Evolutionary conservation across 805 yeast species (phyloP).

Genomic region (Pichia rugopelliculosa): DNA sequence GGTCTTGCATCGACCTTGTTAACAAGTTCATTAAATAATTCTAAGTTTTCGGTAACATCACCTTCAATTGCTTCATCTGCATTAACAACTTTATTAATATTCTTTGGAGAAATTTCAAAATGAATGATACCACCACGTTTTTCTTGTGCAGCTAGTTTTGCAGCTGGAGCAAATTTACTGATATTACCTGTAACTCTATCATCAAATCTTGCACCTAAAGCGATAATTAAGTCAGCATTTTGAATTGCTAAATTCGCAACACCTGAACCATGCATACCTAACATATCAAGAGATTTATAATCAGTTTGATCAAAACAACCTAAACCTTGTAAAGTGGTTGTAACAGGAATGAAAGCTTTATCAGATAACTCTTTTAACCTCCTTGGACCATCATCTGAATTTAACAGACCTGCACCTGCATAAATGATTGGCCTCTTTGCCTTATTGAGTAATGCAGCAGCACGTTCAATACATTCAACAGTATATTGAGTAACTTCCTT

Average conservation of each 20-base stretch:
- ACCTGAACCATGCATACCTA: slow-evolving; percentile 97
- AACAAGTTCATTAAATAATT: slow-evolving; percentile 63
- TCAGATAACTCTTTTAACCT: slow-evolving; percentile 79
- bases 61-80: slow-evolving; percentile 97
- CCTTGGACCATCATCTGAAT: slow-evolving; percentile 71
- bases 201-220: slow-evolving; percentile 95
- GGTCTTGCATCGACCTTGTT: slow-evolving; percentile 57
- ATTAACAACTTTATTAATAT: slow-evolving; percentile 94
- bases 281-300: slow-evolving; percentile 86
- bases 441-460: slow-evolving; percentile 69
- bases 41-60: slow-evolving; percentile 78
- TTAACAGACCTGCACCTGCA: slow-evolving; percentile 87
- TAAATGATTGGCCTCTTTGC: slow-evolving; percentile 87
- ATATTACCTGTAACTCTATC: slow-evolving; percentile 94
- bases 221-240: slow-evolving; percentile 85
- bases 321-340: slow-evolving; percentile 89
- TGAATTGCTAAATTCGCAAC: slow-evolving; percentile 94
- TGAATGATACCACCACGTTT: slow-evolving; percentile 93
- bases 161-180: slow-evolving; percentile 87
- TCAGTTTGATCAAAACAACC: slow-evolving; percentile 94
- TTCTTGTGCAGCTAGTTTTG: slow-evolving; percentile 81
- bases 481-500: slow-evolving; percentile 70
- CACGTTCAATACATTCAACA: slow-evolving; percentile 60
- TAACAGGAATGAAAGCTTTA: slow-evolving; percentile 89
- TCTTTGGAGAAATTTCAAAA: slow-evolving; percentile 93